These are phyloP conservation scores for Gossypium davidsonii DNA, from an alignment of 441 rosid species.

Conservation along the genomic window DNA sequence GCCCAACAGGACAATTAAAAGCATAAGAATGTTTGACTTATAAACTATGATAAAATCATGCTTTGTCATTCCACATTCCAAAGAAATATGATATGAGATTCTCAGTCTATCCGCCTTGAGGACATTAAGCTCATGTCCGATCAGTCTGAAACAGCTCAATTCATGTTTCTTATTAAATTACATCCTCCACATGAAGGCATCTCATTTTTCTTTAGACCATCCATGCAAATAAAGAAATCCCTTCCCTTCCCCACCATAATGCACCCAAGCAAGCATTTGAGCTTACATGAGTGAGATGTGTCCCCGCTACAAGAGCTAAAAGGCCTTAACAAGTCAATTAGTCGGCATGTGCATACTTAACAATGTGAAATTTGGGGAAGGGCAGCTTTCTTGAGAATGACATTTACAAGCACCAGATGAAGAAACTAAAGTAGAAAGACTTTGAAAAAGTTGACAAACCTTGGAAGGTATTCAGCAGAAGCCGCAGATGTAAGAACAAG, in stretches of 20 bases:
- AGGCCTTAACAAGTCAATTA: too few relatives aligned
- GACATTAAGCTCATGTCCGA: conserved; percentile 3
- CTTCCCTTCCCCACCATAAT: too few relatives aligned
- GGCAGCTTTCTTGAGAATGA: neutral
- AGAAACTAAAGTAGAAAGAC: neutral
- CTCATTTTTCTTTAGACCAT: too few relatives aligned
- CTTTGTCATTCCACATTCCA: neutral
- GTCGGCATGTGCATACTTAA: too few relatives aligned
- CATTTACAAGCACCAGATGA: neutral
- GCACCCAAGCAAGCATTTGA: too few relatives aligned
- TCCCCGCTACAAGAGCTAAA: too few relatives aligned
- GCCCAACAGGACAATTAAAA: conserved; percentile 13
- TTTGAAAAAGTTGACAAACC: conserved; percentile 29
- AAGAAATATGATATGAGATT: neutral
- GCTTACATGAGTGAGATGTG: too few relatives aligned
- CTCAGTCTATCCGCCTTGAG: neutral
- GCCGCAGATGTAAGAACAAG: conserved; percentile 54
- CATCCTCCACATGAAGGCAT: too few relatives aligned
- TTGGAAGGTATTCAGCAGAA: conserved; percentile 47
- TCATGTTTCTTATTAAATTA: too few relatives aligned
- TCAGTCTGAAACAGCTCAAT: neutral
- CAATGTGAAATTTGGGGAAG: neutral
- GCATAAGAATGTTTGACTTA: neutral
- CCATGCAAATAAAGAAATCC: too few relatives aligned
- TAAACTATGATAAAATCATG: neutral